Conservation (phyloP, 495 filamentous ascomycete genomes). For the Aspergillus panamensis region DNA sequence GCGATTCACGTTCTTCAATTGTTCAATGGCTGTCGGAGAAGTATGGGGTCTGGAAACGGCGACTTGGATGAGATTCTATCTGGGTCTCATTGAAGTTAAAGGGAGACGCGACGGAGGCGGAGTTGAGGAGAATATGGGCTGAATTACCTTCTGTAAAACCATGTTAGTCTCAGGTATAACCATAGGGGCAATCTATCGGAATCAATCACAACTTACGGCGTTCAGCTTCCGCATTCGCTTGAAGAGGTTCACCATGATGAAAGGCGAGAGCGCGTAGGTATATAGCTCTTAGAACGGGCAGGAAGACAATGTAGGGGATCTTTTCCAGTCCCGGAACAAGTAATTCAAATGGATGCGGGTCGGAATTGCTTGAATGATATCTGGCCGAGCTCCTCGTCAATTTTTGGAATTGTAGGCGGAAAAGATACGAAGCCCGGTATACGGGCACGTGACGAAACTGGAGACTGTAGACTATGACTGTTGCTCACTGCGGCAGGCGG, state of each 20-base stretch:
- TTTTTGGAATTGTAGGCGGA: conserved; percentile 20
- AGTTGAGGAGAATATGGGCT: conserved; percentile 9
- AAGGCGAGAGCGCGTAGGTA: conserved; percentile 21
- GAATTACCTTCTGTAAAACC: conserved; percentile 31
- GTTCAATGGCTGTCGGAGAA: neutral
- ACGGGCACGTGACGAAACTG: conserved; percentile 15
- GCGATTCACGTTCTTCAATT: neutral
- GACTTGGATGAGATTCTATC: neutral
- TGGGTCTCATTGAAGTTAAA: neutral
- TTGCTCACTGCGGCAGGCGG: conserved; percentile 16
- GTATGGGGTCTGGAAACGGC: neutral
- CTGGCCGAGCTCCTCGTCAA: conserved; percentile 10
- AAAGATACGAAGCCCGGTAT: conserved; percentile 22
- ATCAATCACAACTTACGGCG: conserved; percentile 55
- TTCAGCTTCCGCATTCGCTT: conserved; percentile 76
- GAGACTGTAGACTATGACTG: no score
- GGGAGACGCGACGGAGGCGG: neutral
- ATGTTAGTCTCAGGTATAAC: conserved; percentile 12
- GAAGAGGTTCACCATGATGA: conserved; percentile 70
- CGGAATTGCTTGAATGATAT: conserved; percentile 5
- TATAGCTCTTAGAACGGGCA: neutral
- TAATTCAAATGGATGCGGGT: neutral
- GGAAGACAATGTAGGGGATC: neutral
- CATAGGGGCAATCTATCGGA: conserved; percentile 1
- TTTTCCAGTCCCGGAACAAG: conserved; percentile 2